Conservation (phyloP, 1,284 basidiomycete genomes). For the Boletellus dicymbophilus region DNA sequence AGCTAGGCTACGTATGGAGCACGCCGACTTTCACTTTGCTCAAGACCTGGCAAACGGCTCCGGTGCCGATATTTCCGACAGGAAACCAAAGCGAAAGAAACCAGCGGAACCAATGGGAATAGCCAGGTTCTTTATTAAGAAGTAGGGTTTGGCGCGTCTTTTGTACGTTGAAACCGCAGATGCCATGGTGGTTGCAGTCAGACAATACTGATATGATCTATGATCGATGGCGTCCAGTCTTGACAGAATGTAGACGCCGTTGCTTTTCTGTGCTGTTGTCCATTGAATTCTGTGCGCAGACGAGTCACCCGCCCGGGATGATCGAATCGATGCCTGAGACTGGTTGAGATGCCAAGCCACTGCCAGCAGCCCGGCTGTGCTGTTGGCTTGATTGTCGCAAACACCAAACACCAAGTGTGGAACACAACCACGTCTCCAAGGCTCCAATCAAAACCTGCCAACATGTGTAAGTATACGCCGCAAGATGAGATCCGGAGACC, state of each 20-base stretch:
- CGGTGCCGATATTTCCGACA: conserved; percentile 8
- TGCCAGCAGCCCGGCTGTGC: no score
- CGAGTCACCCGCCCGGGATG: no score
- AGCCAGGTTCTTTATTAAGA: conserved; percentile 70
- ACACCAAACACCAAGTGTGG: not conserved
- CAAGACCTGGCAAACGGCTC: conserved; percentile 60
- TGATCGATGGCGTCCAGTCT: no score
- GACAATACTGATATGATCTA: no score
- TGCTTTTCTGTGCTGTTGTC: no score
- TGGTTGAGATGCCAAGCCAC: no score
- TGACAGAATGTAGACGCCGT: no score
- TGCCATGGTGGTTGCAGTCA: not conserved
- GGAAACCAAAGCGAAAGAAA: conserved; percentile 42
- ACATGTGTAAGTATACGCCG: not conserved
- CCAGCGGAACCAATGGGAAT: conserved; percentile 59
- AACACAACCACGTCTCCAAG: not conserved
- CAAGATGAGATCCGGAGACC: not conserved
- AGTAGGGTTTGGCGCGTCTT: conserved; percentile 13
- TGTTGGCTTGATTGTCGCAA: conserved; percentile 16
- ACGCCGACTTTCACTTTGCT: conserved; percentile 88
- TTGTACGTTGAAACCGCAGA: not conserved
- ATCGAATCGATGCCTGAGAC: no score
- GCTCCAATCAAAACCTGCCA: not conserved
- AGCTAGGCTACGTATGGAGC: conserved; percentile 62
- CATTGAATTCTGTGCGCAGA: no score